Base-by-base conservation (phyloP, 192 early-diverging fungal species). In the Linnemannia hyalina region DNA sequence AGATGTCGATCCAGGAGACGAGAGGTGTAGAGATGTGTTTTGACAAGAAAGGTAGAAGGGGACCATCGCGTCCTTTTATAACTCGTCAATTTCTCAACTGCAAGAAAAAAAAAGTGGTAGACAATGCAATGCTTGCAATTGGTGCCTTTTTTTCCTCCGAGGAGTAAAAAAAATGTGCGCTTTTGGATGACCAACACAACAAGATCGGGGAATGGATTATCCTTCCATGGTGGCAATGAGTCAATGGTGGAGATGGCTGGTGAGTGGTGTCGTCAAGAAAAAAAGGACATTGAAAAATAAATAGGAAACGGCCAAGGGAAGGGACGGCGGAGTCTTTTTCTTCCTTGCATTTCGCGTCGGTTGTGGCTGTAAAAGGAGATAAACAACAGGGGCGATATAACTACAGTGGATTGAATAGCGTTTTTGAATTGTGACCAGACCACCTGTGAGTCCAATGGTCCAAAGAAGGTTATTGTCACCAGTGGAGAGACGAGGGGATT, bases 401-500 rank as follows among this genome's bases (percentile, higher is more conserved):
- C 13, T 4, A 15, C 1, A 16, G 8, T 65, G 29, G 36, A 42
- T 10, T 71, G 40, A 71, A 74, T 74, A 32, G 0, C 13, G 35
- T 42, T 63, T 55, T 75, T 57, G 1, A 71, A 71, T 54, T 57
- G 18, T 55, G 22, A 15, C 32, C 42, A 15, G 41, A 18, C 29
- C 29, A 1, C 44, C 73, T 10, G 15, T 44, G 6, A 74, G 73
- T 74, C 73, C 73, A 74, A 26, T 74, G 73, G n/a, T 74, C 73
- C 73, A 74, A 74, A 74, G 40, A 72, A 72, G 10, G 23, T 41
- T 72, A 44, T 71, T 72, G 38, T 38, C 32, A 13, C 49, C 49
- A 52, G 49, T 52, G 16, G 49, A 46, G 70, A 46, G 42, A 46
- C 18, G 42, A 42, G 23, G 15, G 40, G 40, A 23, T 46, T 46